phyloP scores from a whole-genome alignment of 768 basidiomycete genomes.

The Tulasnella sp. region DNA sequence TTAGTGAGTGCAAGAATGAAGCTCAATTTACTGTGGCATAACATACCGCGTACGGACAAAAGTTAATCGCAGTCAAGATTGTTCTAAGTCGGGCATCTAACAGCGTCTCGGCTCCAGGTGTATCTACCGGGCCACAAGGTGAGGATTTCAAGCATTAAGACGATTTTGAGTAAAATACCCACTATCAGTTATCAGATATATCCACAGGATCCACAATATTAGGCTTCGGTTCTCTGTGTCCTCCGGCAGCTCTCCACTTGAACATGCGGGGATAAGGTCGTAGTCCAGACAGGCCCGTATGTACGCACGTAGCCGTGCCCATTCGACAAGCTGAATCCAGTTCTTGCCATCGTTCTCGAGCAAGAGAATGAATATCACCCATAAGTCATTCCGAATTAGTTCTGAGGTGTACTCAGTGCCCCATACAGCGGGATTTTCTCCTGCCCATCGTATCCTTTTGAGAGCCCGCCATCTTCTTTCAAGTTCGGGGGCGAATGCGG shows the following conservation, averaged over 20 bases:
- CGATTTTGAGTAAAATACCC: too few relatives aligned
- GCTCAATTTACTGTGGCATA: not conserved
- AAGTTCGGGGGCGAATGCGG: conserved; percentile 25
- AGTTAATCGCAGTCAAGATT: conserved; percentile 5
- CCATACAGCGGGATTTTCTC: conserved; percentile 13
- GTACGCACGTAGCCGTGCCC: conserved; percentile 37
- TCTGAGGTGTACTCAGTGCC: conserved; percentile 3
- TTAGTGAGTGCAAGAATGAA: not conserved
- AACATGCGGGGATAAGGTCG: conserved; percentile 26
- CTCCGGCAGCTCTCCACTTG: conserved; percentile 42
- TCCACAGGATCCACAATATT: conserved; percentile 53
- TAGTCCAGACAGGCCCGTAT: conserved; percentile 33
- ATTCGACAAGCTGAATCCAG: conserved; percentile 37
- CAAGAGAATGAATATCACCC: conserved; percentile 41
- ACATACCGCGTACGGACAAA: conserved; percentile 11
- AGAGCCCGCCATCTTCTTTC: conserved; percentile 11
- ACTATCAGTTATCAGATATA: conserved; percentile 38
- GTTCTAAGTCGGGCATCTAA: not conserved
- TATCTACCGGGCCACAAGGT: too few relatives aligned
- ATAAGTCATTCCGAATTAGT: conserved; percentile 29
- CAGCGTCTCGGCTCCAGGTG: not conserved
- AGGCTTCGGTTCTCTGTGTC: conserved; percentile 39
- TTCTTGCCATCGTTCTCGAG: conserved; percentile 60
- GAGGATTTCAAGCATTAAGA: too few relatives aligned
- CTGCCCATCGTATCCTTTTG: conserved; percentile 17